Evolutionary conservation across 306 rosid species (phyloP).

Genomic region (Benincasa hispida): DNA sequence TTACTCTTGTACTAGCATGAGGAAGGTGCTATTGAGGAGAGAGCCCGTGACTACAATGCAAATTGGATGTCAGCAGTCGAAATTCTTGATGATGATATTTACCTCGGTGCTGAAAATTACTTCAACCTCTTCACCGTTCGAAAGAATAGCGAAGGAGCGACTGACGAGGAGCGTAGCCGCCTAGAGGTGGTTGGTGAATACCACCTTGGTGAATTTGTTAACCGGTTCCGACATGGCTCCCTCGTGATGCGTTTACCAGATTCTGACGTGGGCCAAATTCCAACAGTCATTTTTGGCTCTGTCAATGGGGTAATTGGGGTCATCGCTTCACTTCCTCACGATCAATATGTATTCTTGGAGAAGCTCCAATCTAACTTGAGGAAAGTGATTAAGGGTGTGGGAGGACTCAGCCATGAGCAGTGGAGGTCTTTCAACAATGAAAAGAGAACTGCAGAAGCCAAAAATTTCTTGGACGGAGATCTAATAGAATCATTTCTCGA

Average conservation of each 20-base stretch:
- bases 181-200: constrained; percentile 90
- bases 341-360: constrained; percentile 73
- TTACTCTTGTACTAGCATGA: constrained; percentile 45
- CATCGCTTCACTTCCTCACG: constrained; percentile 88
- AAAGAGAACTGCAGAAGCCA: constrained; percentile 75
- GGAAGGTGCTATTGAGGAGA: constrained; percentile 97
- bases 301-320: constrained; percentile 96
- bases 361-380: constrained; percentile 85
- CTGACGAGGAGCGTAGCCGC: constrained; percentile 85
- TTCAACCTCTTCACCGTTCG: constrained; percentile 42
- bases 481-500: constrained; percentile 93
- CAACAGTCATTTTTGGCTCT: constrained; percentile 82
- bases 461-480: constrained; percentile 87
- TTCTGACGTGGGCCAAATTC: constrained; percentile 92
- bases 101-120: constrained; percentile 81
- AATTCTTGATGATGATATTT: constrained; percentile 88
- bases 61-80: constrained; percentile 98
- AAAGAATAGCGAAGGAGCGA: constrained; percentile 80
- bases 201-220: constrained; percentile 83
- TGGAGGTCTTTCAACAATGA: constrained; percentile 95
- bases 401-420: constrained; percentile 94
- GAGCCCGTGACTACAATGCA: constrained; percentile 93
- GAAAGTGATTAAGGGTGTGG: constrained; percentile 92
- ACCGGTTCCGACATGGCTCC: constrained; percentile 75
- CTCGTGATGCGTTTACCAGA: constrained; percentile 94